phyloP scores from a whole-genome alignment of 2,329 filamentous ascomycete genomes.

The Aspergillus hiratsukae region DNA sequence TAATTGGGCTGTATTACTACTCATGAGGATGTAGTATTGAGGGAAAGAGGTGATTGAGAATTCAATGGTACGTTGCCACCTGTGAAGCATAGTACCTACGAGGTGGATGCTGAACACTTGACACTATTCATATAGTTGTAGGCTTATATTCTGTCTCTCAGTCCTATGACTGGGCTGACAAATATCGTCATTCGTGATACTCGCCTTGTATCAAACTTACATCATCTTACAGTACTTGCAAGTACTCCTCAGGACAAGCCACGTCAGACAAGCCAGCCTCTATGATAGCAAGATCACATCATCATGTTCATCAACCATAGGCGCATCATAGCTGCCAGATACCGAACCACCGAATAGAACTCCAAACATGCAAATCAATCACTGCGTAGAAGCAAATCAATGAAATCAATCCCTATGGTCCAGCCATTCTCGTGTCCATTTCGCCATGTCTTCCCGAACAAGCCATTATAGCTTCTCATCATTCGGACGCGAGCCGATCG shows the following conservation, averaged over 20 bases:
- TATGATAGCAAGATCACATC: background rate
- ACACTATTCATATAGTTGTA: background rate
- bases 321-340: no score
- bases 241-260: background rate
- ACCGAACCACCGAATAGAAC: no score
- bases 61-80: background rate
- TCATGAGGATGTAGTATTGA: no score
- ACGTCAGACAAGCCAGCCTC: background rate
- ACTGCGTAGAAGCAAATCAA: no score
- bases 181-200: background rate
- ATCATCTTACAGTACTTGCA: background rate
- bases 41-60: background rate
- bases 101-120: background rate
- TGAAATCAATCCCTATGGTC: background rate
- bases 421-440: background rate
- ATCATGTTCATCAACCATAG: background rate
- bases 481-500: background rate
- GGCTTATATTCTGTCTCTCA: background rate
- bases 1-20: background rate
- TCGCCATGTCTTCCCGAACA: no score
- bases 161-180: no score
- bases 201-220: background rate
- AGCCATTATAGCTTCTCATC: background rate
- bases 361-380: background rate
- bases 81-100: background rate